Base-by-base conservation (phyloP, 768 basidiomycete species). In the Boletus sensibilis region DNA sequence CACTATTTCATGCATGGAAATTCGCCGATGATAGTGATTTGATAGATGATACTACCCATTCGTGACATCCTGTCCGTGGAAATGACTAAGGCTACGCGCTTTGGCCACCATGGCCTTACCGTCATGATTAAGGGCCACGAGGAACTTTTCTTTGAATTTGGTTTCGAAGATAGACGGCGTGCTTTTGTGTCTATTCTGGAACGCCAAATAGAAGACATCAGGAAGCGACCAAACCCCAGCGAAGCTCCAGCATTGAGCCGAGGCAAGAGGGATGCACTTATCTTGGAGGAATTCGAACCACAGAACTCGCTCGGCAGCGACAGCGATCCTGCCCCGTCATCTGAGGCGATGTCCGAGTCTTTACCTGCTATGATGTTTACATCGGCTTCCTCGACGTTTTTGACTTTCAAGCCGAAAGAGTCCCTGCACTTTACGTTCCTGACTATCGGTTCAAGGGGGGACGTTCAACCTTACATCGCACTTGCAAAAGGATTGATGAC, bases 381-480 rank as follows among this genome's bases (percentile, higher is more conserved):
- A 2, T 95, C 92, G 12, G 87, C 90, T n/a, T 93, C 92, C 0
- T 94, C 92, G 4, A 96, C 96, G 2, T 98, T 98, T 76, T 75
- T 99, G 61, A 96, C 94, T 7, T 99, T 99, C 78, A 95, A 94
- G 72, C 97, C 96, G 2, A 81, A 82, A 64, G 82, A 90, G 62
- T 77, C 90, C 2, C 74, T 99, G 57, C 88, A 85, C 63, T 92
- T 99, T 66, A 98, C 97, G 0, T 94, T 96, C 74, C 74, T 98
- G 59, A 98, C 96, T 1, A 97, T 99, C 62, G 96, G 96, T 7
- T 94, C 93, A 21, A 82, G 96, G 49, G 96, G 96, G 50, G 96
- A 99, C 69, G 97, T 98, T 10, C 96, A 99, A 72, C 96, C 96
- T 12, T 99, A 98, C 68, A 98, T 99, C 64, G 88, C 97, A 2